phyloP scores from a whole-genome alignment of 257 asterid species.

The Cruciata laevipes region DNA sequence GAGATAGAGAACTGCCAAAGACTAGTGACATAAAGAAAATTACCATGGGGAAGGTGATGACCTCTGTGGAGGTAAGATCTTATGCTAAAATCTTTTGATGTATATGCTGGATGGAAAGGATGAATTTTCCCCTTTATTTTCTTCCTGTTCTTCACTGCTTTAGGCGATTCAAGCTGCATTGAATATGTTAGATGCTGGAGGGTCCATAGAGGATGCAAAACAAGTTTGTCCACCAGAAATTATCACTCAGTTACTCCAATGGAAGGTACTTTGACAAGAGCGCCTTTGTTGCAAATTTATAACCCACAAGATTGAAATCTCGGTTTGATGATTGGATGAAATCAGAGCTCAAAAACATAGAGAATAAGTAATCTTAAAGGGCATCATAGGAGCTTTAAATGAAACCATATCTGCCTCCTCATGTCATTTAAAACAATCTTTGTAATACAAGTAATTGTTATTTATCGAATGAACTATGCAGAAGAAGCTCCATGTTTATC shows the following conservation, averaged over 20 bases:
- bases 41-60: constrained; percentile 58
- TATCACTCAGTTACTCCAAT: constrained; percentile 45
- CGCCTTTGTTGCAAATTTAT: not conserved
- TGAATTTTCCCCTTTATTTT: not conserved
- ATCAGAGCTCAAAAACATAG: not conserved
- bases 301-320: not conserved
- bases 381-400: not conserved
- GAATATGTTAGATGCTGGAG: constrained; percentile 51
- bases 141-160: constrained; percentile 14
- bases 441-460: not conserved
- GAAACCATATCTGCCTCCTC: not conserved
- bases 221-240: constrained; percentile 64
- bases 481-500: constrained; percentile 57
- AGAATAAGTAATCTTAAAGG: not conserved
- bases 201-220: constrained; percentile 63
- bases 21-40: constrained; percentile 31
- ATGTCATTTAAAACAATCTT: too few species aligned
- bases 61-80: constrained; percentile 43
- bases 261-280: constrained; percentile 44
- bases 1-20: constrained; percentile 32
- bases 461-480: constrained; percentile 24
- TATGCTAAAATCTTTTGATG: constrained; percentile 1
- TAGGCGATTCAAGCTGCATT: constrained; percentile 63
- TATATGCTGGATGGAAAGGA: constrained; percentile 1
- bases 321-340: not conserved